Base-by-base conservation (phyloP, 106 monocot species). In the Dioscorea zingiberensis region DNA sequence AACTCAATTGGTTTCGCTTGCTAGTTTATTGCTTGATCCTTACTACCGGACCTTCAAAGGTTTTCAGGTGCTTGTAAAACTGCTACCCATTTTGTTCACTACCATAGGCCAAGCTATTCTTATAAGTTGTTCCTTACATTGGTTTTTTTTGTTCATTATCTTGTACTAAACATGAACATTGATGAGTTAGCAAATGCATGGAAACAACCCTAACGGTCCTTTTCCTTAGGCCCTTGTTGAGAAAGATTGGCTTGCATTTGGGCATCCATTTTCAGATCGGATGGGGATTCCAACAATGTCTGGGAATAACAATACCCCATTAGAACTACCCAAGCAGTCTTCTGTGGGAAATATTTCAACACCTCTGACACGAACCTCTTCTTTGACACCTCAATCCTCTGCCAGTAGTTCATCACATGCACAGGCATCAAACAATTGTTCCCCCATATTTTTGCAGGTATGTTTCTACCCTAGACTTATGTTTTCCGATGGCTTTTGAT, bases 181-280 rank as follows among this genome's bases (percentile, higher is more conserved):
- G n/a, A n/a, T n/a, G n/a, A n/a, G n/a, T n/a, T n/a, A n/a, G n/a
- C n/a, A n/a, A n/a, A n/a, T n/a, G n/a, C n/a, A n/a, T n/a, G n/a
- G n/a, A n/a, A n/a, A n/a, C n/a, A n/a, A n/a, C n/a, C n/a, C n/a
- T n/a, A n/a, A n/a, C n/a, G n/a, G 29, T 21, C 30, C 17, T 24
- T 69, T 55, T 32, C 3, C 10, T 45, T 18, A 98, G 97, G 92
- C 88, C 13, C 86, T 98, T 48, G 84, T 98, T 19, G 97, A 98
- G 68, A 98, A 98, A 71, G 97, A 98, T 67, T 98, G 97, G 97
- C 78, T 98, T 63, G 86, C 97, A 65, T 98, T 98, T 79, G 97
- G 97, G 51, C 97, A 98, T 83, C 97, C 97, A 74, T 98, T 98
- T 74, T 77, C 97, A 57, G 97, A 98, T 15, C 85, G 97, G 16